These are phyloP conservation scores for Cicer yamashitae DNA, from an alignment of 306 rosid species.

Conservation along the genomic window DNA sequence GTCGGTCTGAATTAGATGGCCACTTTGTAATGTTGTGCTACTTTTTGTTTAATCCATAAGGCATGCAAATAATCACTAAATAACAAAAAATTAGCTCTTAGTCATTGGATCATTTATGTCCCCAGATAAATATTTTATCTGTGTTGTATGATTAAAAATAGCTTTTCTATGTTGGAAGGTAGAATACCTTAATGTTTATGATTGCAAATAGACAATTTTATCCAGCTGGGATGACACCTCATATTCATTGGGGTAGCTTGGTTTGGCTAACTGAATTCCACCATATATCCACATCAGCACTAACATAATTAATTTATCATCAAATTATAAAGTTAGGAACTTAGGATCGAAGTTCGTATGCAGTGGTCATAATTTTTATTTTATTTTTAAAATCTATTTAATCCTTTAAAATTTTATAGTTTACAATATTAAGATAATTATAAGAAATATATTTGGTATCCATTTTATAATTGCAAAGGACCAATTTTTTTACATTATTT, in stretches of 20 bases:
- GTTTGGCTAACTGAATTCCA: constrained; percentile 12
- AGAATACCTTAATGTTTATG: neutral
- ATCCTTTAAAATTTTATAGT: neutral
- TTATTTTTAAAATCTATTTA: too few relatives aligned
- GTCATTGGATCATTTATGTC: constrained; percentile 29
- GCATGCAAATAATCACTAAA: constrained; percentile 34
- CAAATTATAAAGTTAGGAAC: neutral
- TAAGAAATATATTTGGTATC: neutral
- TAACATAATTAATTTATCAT: neutral
- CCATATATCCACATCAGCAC: constrained; percentile 5
- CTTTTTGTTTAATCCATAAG: constrained; percentile 20
- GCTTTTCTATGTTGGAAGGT: neutral
- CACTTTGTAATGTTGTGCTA: constrained; percentile 34
- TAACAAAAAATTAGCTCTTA: constrained; percentile 15
- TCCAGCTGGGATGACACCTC: constrained; percentile 33
- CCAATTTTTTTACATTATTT: neutral
- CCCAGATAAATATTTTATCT: neutral
- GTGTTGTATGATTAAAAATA: neutral
- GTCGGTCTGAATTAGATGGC: constrained; percentile 54
- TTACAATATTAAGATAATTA: neutral
- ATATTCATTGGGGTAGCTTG: constrained; percentile 17
- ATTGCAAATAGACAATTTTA: neutral
- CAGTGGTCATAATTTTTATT: neutral
- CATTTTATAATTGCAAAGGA: neutral
- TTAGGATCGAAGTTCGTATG: neutral